Percentiles rank a stretch among this genome's conserved stretches.
These are phyloP conservation scores for Lophiotrema nucula DNA, from an alignment of 495 filamentous ascomycete species.

Conservation along the genomic window DNA sequence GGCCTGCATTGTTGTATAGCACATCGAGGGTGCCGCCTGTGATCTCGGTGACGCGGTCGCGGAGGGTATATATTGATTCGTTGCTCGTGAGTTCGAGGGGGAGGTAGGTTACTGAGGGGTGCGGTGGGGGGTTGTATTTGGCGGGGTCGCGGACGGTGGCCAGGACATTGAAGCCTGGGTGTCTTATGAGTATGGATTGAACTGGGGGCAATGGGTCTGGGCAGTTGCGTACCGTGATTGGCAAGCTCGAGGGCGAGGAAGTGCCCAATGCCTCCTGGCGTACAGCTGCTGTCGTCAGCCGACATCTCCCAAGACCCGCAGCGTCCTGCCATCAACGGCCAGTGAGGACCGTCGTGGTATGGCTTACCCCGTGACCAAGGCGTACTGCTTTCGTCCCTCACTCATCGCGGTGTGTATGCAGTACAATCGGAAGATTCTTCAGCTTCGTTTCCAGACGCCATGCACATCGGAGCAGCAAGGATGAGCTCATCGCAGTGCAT, in stretches of 20 bases:
- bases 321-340: too few relatives aligned
- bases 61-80: slow-evolving; percentile 49
- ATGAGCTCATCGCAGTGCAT: too few relatives aligned
- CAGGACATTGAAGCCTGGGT: slow-evolving; percentile 50
- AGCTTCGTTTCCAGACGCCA: slow-evolving; percentile 3
- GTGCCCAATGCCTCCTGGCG: slow-evolving; percentile 60
- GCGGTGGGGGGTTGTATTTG: slow-evolving; percentile 48
- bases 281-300: slow-evolving; percentile 45
- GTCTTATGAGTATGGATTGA: neutral
- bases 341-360: too few relatives aligned
- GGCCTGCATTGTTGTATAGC: slow-evolving; percentile 63
- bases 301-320: too few relatives aligned
- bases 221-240: slow-evolving; percentile 37
- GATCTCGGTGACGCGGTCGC: slow-evolving; percentile 44
- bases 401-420: too few relatives aligned
- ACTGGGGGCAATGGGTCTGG: neutral
- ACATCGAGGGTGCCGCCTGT: slow-evolving; percentile 53
- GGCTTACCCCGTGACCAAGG: slow-evolving; percentile 30
- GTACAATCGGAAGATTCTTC: too few relatives aligned
- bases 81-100: slow-evolving; percentile 52
- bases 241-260: slow-evolving; percentile 58
- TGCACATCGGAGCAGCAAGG: too few relatives aligned
- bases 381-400: slow-evolving; percentile 29
- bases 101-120: slow-evolving; percentile 53
- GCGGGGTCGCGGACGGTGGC: slow-evolving; percentile 56